Conservation (phyloP, 345 rosid genomes). For the Murraya koenigii region DNA sequence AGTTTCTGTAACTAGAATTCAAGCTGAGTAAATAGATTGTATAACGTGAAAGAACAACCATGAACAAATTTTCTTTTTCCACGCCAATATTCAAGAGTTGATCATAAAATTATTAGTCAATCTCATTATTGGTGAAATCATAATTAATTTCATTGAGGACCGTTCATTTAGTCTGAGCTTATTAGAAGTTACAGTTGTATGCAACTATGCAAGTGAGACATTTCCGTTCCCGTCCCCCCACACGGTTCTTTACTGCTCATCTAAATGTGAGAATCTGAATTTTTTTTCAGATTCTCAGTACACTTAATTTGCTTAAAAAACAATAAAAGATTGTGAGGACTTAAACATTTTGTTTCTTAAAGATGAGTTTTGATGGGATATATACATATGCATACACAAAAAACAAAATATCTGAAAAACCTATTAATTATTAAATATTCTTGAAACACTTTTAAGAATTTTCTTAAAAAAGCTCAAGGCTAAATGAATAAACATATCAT, state of each 20-base stretch:
- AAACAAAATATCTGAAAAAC: conserved; percentile 6
- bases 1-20: neutral
- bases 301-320: neutral
- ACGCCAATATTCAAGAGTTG: no score
- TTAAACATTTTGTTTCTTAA: neutral
- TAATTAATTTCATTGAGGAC: no score
- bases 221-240: neutral
- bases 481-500: neutral
- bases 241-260: neutral
- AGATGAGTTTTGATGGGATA: neutral
- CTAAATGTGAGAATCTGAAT: neutral
- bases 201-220: neutral
- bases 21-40: neutral
- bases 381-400: neutral
- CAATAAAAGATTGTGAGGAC: no score
- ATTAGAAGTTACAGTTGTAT: neutral
- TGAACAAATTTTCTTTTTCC: neutral
- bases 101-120: no score
- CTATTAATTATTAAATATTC: neutral
- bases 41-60: neutral
- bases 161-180: neutral
- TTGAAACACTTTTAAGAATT: neutral
- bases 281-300: neutral
- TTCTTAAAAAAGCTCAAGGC: neutral
- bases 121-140: neutral